Evolutionary conservation across 139 green algal species (phyloP).

Genomic region (Haematococcus lacustris): DNA sequence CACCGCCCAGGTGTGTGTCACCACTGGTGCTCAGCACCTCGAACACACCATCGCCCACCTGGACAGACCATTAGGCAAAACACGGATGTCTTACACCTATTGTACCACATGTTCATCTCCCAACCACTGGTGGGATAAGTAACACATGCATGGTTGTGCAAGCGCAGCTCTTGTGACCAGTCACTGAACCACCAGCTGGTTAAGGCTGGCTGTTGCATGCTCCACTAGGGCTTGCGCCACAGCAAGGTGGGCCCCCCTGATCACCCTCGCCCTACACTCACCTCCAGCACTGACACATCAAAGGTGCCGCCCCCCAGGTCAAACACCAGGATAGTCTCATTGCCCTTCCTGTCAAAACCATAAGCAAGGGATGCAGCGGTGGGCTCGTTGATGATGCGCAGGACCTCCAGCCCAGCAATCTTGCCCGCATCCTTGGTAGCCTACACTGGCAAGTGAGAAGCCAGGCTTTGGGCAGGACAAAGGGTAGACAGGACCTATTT

Average conservation of each 20-base stretch:
- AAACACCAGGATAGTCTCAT: conserved; percentile 99
- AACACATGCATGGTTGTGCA: too few relatives aligned
- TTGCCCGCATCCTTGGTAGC: conserved; percentile 72
- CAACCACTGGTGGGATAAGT: too few relatives aligned
- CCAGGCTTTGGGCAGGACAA: too few relatives aligned
- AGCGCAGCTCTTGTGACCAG: too few relatives aligned
- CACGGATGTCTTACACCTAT: too few relatives aligned
- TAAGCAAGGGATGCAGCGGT: conserved; percentile 97
- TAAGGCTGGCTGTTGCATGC: not conserved
- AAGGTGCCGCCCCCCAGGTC: conserved; percentile 98
- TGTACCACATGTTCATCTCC: too few relatives aligned
- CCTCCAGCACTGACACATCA: conserved; percentile 93
- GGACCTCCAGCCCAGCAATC: conserved; percentile 95
- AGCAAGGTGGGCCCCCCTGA: not conserved
- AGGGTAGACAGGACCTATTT: too few relatives aligned
- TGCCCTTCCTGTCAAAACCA: conserved; percentile 94
- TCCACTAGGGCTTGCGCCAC: not conserved
- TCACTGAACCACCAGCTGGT: too few relatives aligned
- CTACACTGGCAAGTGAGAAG: conserved; percentile 16
- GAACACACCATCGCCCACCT: conserved; percentile 98
- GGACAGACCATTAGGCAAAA: too few relatives aligned
- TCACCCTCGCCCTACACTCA: conserved; percentile 12
- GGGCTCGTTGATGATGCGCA: conserved; percentile 99
- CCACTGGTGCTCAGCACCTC: conserved; percentile 96
- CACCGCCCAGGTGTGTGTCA: conserved; percentile 97